Evolutionary conservation across 176 grass and related monocot species (phyloP), one percentile per base, ranked within the genome.

Genomic region (Oryza glaberrima): DNA sequence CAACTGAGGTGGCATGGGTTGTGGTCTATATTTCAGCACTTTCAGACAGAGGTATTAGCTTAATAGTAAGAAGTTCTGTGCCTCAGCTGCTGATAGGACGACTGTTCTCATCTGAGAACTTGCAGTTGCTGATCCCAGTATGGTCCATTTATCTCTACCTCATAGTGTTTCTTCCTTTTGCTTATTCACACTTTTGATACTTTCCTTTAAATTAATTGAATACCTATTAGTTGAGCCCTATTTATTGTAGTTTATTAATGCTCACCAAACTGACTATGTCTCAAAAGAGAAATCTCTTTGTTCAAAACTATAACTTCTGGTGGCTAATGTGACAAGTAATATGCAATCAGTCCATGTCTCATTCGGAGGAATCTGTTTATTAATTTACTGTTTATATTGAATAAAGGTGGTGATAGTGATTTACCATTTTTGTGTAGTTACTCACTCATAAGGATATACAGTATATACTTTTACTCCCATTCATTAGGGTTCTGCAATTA

Each of bases 1-100:
- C 84, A 69, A 99, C 92, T 73, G 96, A 99, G 90, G 94, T 99
- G 71, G 93, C 94, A 13, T 99, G 96, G 96, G 90, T 99, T 51
- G 85, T 99, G 14, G 93, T 99, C 11, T 99, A 99, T 92, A 85
- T 99, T 66, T 99, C 96, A 83, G 93, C 88, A 73, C 91, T 96
- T 89, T 96, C 93, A 76, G 90, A 99, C 90, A 91, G 87, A 47
- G 90, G 86, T 66, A 77, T 79, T 44, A 79, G 67, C 69, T 85
- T 91, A 64, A 86, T 96, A 66, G 86, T 82, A 77, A 88, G 77
- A 91, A 94, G 89, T 78, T 80, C 74, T 19, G 81, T 92, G 40
- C 90, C 90, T 78, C 90, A 85, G 58, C 85, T 99, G 88, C 72
- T 98, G 84, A 85, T 95, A 78, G 86, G 83, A 67, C 86, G 74